Evolutionary conservation across 495 filamentous ascomycete genomes (phyloP), one percentile per base, ranked within the genome.

Genomic region (Penicillium desertorum): DNA sequence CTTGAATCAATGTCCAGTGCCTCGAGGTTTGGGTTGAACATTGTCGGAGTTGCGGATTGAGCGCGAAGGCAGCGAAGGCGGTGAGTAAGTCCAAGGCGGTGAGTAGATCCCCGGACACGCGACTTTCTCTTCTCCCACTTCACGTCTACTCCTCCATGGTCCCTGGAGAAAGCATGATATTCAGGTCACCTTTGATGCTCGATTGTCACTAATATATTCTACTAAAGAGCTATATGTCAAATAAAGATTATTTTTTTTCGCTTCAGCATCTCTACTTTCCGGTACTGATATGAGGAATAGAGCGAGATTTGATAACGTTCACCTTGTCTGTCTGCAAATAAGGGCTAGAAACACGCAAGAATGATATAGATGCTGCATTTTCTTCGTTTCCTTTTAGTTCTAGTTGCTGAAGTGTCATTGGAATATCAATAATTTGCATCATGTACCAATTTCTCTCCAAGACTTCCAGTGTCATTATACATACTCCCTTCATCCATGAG

Each of bases 31-130:
- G 16, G 23, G 19, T 10, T 51, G 39, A 37, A 54, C 42, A 36
- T 54, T 39, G 34, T 54, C 52, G 52, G 52, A 54, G 52, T 54
- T 54, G 52, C 52, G 52, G 52, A 42, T 36, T 32, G 42, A 22
- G 17, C 25, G n/a, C 51, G 23, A 45, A 45, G 58, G 22, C 12
- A 7, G 11, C 39, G 25, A 36, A 45, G 58, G 58, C 58, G 58
- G 58, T 60, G 51, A 55, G 42, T 3, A 23, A 11, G 23, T 44
- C 10, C 23, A 45, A 45, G 23, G 23, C 23, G 23, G 23, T 25
- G 23, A 25, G 2, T 25, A 32, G n/a, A 22, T 44, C 16, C 23
- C 56, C 19, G 5, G 29, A 39, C 48, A 52, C 36, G 50, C 50
- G 36, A 41, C 34, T 14, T 37, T 37, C 34, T n/a, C 34, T n/a